phyloP scores from a whole-genome alignment of 208 protist species.

The Acanthamoeba quina region DNA sequence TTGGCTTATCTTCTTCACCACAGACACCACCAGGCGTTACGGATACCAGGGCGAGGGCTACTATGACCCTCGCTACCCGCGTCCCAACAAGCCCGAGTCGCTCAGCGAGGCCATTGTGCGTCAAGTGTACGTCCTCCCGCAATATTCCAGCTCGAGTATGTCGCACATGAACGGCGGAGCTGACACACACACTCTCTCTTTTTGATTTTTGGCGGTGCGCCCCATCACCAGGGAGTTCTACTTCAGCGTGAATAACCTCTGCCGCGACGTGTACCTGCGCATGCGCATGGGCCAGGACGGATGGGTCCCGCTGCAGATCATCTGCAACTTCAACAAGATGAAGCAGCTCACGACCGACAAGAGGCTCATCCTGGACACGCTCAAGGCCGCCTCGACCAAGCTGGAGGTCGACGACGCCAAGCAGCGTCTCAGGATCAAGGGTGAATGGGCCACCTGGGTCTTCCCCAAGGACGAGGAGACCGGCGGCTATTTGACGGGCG shows the following conservation, averaged over 20 bases:
- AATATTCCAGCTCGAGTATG: too few species aligned
- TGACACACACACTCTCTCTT: neutral
- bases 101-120: neutral
- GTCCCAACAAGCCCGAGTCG: neutral
- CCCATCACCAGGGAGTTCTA: slow-evolving; percentile 77
- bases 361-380: slow-evolving; percentile 37
- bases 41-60: neutral
- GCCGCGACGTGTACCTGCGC: slow-evolving; percentile 80
- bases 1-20: neutral
- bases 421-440: neutral
- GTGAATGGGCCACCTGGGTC: slow-evolving; percentile 68
- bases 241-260: slow-evolving; percentile 83
- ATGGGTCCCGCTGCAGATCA: slow-evolving; percentile 75
- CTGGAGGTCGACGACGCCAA: slow-evolving; percentile 61
- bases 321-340: slow-evolving; percentile 80
- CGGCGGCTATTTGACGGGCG: neutral
- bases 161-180: neutral
- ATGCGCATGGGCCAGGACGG: slow-evolving; percentile 81
- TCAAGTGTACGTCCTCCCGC: slow-evolving; percentile 18
- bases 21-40: neutral
- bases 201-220: neutral
- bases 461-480: slow-evolving; percentile 9
- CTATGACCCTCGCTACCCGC: neutral
- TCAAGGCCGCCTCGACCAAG: slow-evolving; percentile 16
- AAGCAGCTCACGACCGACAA: slow-evolving; percentile 72